These are phyloP conservation scores for Globisporangium radiosum DNA, from an alignment of 352 stramenopile species.

Conservation along the genomic window DNA sequence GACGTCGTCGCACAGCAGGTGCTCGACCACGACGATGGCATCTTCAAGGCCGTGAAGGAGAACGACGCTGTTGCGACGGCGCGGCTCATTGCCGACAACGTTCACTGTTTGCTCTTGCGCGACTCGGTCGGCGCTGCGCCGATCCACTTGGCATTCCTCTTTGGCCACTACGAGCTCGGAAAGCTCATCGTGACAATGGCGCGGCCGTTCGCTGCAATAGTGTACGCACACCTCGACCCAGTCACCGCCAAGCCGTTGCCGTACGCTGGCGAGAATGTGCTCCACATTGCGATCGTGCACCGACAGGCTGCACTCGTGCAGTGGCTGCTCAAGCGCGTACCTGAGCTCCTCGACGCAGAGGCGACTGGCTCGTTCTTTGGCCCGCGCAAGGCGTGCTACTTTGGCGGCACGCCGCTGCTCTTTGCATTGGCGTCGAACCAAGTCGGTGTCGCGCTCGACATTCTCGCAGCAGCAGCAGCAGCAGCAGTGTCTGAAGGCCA, in stretches of 20 bases:
- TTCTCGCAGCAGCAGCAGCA: constrained; percentile 22
- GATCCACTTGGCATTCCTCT: constrained; percentile 52
- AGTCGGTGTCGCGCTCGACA: constrained; percentile 31
- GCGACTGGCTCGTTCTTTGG: constrained; percentile 47
- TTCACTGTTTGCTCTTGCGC: constrained; percentile 27
- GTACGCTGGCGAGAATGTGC: constrained; percentile 59
- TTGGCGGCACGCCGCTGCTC: constrained; percentile 44
- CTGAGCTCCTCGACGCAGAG: constrained; percentile 35
- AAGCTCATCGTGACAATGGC: constrained; percentile 31
- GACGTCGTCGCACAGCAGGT: constrained; percentile 58
- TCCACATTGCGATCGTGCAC: constrained; percentile 64
- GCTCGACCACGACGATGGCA: constrained; percentile 46
- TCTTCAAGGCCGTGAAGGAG: constrained; percentile 42
- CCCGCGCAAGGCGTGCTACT: constrained; percentile 49
- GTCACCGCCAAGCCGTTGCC: constrained; percentile 22
- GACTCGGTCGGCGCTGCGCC: constrained; percentile 46
- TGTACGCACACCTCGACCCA: constrained; percentile 27
- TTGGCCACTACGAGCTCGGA: constrained; percentile 46
- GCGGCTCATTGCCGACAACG: constrained; percentile 25
- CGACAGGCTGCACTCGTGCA: constrained; percentile 25
- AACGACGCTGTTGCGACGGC: constrained; percentile 28
- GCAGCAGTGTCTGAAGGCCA: no score
- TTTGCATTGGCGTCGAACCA: constrained; percentile 57
- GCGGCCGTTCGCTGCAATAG: constrained; percentile 23
- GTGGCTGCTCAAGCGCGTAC: constrained; percentile 33